Base-by-base conservation (phyloP, 495 filamentous ascomycete genomes). In the Aspergillus nanangensis region DNA sequence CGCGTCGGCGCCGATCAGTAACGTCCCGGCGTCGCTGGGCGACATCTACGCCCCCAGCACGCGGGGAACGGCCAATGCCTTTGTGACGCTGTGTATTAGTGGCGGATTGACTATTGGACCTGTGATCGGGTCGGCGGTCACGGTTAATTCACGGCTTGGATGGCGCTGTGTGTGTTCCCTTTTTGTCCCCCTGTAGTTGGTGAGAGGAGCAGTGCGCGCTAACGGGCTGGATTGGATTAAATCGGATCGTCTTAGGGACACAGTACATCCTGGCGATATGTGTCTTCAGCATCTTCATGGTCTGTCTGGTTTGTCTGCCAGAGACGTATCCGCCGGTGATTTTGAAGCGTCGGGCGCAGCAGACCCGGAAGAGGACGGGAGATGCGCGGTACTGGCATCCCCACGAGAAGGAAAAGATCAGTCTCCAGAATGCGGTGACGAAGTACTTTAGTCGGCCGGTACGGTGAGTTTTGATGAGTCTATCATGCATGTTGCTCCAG, bases 21-120 rank as follows among this genome's bases (percentile, higher is more conserved):
- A 69, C 40, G 71, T 70, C 10, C 61, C 57, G 3, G 78, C 70
- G 1, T 70, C 70, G 0, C 50, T 80, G 4, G 75, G 69, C 0
- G 77, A 81, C 47, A 71, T 80, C 18, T 79, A 60, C 44, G 48
- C 49, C 8, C 51, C 53, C 39, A 51, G 54, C 17, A 47, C 58
- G 5, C 49, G 66, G 11, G 66, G 72, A 0, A 58, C 63, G 1
- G 74, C 76, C 0, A 57, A 76, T 5, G 51, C 61, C 2, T 53
- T 75, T 14, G 76, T 74, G 20, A 62, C 73, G 1, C 44, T 65
- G 1, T 57, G 60, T 5, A 69, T 76, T 2, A 66, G 68, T 13
- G 61, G 63, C 9, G 71, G 75, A 0, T 74, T 75, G 5, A 47
- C 75, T 8, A 31, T 67, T 5, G 76, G 65, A 3, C 75, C 76